Percentiles rank a stretch among this genome's conserved stretches.
Evolutionary conservation across 495 filamentous ascomycete genomes (phyloP).

Genomic region (Beverwykella pulmonaria): DNA sequence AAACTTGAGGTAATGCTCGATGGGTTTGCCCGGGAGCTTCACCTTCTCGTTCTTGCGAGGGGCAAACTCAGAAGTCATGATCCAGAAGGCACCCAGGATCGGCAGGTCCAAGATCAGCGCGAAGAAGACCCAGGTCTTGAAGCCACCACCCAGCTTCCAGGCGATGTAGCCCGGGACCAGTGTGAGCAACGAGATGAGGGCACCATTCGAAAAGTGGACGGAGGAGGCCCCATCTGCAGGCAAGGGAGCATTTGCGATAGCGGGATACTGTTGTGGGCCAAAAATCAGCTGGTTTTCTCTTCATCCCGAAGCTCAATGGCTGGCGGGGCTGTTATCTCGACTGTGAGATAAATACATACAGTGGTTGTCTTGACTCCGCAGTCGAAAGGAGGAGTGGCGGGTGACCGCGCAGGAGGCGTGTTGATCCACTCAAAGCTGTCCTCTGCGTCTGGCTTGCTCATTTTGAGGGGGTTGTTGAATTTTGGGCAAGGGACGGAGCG

Average conservation of each 20-base stretch:
- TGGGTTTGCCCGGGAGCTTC: constrained; percentile 70
- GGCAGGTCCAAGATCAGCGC: constrained; percentile 65
- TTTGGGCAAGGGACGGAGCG: constrained; percentile 4
- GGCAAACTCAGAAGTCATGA: constrained; percentile 62
- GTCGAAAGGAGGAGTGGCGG: constrained; percentile 61
- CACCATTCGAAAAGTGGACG: constrained; percentile 69
- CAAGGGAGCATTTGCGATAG: constrained; percentile 79
- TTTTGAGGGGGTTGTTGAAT: constrained; percentile 19
- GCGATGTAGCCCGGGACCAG: constrained; percentile 68
- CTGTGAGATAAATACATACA: constrained; percentile 48
- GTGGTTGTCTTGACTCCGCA: constrained; percentile 75
- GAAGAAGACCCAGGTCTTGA: constrained; percentile 73
- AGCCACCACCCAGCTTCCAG: constrained; percentile 69
- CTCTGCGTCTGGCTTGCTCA: constrained; percentile 46
- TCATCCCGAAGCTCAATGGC: constrained; percentile 13
- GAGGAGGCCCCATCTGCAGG: constrained; percentile 73
- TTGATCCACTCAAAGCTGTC: constrained; percentile 74
- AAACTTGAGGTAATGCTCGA: constrained; percentile 85
- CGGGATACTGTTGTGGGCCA: constrained; percentile 58
- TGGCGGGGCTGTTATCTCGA: constrained; percentile 15
- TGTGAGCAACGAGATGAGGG: constrained; percentile 61
- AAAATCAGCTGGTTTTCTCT: constrained; percentile 7
- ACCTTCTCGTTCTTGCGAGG: constrained; percentile 81
- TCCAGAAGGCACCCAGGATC: constrained; percentile 73
- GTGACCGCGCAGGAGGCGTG: constrained; percentile 67